Percentiles rank a stretch among this genome's conserved stretches.
Evolutionary conservation across 1,284 basidiomycete species (phyloP).

Genomic region (Puccinia hordei): DNA sequence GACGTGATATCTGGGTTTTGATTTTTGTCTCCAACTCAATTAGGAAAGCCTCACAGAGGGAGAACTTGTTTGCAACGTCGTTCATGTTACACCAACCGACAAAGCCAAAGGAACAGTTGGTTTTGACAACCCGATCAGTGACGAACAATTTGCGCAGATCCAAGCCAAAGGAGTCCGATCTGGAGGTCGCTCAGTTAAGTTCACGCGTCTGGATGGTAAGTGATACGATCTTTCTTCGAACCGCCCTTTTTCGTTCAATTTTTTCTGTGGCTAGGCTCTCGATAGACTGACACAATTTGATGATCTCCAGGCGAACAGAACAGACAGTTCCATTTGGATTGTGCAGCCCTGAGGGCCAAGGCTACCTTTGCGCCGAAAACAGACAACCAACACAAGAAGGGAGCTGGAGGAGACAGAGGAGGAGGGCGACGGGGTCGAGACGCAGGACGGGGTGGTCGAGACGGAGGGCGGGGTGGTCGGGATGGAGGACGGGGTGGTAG

Average conservation of each 20-base stretch:
- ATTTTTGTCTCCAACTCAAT: not conserved
- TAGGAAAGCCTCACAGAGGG: conserved; percentile 35
- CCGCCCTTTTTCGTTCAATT: not conserved
- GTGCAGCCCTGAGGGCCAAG: conserved; percentile 31
- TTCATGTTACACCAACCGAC: conserved; percentile 17
- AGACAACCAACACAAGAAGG: conserved; percentile 4
- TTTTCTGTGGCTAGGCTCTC: not conserved
- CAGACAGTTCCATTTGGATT: conserved; percentile 41
- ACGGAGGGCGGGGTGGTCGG: conserved; percentile 4
- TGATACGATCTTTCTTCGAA: not conserved
- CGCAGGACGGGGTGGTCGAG: conserved; percentile 16
- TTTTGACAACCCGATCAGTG: conserved; percentile 27
- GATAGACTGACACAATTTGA: not conserved
- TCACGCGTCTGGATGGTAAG: conserved; percentile 39
- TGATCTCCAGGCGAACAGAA: conserved; percentile 26
- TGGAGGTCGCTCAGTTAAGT: conserved; percentile 43
- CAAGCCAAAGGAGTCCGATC: conserved; percentile 41
- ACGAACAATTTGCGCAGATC: conserved; percentile 30
- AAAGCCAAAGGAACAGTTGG: conserved; percentile 24
- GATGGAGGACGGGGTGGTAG: not conserved
- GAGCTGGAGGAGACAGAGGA: conserved; percentile 19
- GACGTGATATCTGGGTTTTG: not conserved
- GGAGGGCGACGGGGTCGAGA: not conserved
- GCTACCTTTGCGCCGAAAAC: conserved; percentile 22
- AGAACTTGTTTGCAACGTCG: conserved; percentile 38